phyloP scores from a whole-genome alignment of 371 early-diverging fungal genomes.

The Apophysomyces elegans region DNA sequence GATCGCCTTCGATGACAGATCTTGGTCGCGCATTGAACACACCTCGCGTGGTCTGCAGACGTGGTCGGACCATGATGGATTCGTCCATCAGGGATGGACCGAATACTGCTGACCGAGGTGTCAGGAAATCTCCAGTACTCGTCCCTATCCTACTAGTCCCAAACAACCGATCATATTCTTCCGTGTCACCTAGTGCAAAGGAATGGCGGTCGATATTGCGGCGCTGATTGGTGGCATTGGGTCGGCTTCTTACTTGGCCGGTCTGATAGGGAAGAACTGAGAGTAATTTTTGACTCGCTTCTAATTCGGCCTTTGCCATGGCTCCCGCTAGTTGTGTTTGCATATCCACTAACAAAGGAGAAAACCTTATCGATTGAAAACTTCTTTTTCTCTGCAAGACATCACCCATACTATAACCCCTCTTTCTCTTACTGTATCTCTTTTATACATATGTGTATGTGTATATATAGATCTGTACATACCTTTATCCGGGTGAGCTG shows the following conservation, averaged over 20 bases:
- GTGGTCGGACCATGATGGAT: conserved; percentile 12
- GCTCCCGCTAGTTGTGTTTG: conserved; percentile 61
- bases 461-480: conserved; percentile 11
- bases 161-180: conserved; percentile 52
- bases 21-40: conserved; percentile 36
- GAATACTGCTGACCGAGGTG: conserved; percentile 1
- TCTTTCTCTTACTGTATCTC: no score
- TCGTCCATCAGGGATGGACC: conserved; percentile 26
- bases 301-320: conserved; percentile 66
- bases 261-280: conserved; percentile 61
- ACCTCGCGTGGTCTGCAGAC: conserved; percentile 2
- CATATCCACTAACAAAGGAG: conserved; percentile 44
- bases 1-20: conserved; percentile 54
- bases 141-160: conserved; percentile 14
- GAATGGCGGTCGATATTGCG: conserved; percentile 74
- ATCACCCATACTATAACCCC: no score
- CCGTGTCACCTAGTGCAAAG: conserved; percentile 60
- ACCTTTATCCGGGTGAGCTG: conserved; percentile 58
- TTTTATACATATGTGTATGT: background rate
- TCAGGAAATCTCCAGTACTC: background rate
- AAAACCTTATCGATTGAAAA: no score
- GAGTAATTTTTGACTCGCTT: conserved; percentile 59
- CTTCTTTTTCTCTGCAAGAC: no score
- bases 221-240: conserved; percentile 35
- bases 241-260: conserved; percentile 38